phyloP scores from a whole-genome alignment of 1,284 basidiomycete genomes.

The Rhodotorula sp. region DNA sequence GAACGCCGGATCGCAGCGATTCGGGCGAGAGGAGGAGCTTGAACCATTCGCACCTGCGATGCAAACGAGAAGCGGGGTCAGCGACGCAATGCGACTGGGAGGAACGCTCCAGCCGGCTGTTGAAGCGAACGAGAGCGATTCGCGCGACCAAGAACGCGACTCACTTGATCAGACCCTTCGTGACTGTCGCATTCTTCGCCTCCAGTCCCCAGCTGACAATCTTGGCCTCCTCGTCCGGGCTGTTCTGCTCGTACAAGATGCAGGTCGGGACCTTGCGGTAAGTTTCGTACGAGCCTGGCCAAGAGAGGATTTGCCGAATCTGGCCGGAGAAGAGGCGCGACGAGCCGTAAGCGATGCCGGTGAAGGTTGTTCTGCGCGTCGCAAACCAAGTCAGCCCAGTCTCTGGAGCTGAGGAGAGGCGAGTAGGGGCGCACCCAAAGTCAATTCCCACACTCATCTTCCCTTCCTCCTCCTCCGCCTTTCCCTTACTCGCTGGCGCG shows the following conservation, averaged over 20 bases:
- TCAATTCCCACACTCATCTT: constrained; percentile 37
- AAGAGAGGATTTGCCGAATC: constrained; percentile 66
- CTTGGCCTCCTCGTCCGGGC: constrained; percentile 18
- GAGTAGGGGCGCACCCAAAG: constrained; percentile 18
- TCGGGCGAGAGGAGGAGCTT: constrained; percentile 60
- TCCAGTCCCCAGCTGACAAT: constrained; percentile 33
- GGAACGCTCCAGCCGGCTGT: constrained; percentile 24
- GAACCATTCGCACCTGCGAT: constrained; percentile 54
- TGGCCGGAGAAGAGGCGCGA: constrained; percentile 40
- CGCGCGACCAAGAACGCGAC: neutral
- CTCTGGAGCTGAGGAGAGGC: neutral
- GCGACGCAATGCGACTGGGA: neutral
- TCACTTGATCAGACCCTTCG: constrained; percentile 31
- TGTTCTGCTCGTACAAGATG: constrained; percentile 29
- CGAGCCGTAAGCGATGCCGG: constrained; percentile 68
- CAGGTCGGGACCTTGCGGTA: constrained; percentile 33
- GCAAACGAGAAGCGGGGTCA: neutral
- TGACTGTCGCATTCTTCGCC: constrained; percentile 32
- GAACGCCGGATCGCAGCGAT: constrained; percentile 23
- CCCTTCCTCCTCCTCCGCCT: constrained; percentile 26
- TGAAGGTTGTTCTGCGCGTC: constrained; percentile 52
- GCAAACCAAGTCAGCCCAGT: neutral
- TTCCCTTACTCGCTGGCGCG: neutral
- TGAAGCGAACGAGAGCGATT: too few relatives aligned
- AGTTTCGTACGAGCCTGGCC: constrained; percentile 37